Percentiles rank a stretch among this genome's conserved stretches.
These are phyloP conservation scores for Chlorella sp. DNA, from an alignment of 139 green algal species.

Conservation along the genomic window DNA sequence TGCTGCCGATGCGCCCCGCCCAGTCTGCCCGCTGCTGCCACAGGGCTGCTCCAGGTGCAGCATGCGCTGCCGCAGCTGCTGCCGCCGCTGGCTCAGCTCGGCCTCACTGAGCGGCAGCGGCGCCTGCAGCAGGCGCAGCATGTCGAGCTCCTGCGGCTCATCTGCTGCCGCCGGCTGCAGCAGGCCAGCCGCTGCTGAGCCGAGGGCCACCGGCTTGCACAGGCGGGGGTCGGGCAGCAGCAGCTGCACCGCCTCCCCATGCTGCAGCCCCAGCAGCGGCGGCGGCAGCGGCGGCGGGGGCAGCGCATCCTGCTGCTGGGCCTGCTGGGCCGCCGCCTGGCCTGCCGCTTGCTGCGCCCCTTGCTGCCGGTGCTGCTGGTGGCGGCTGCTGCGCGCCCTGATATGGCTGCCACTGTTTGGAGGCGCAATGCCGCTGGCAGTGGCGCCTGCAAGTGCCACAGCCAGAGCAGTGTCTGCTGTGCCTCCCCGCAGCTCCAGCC, in stretches of 20 bases:
- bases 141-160: neutral
- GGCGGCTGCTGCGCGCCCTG: slow-evolving; percentile 15
- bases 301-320: neutral
- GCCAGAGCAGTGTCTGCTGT: slow-evolving; percentile 12
- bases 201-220: slow-evolving; percentile 30
- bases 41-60: neutral
- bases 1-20: neutral
- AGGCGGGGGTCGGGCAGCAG: slow-evolving; percentile 28
- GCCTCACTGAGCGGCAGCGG: slow-evolving; percentile 17
- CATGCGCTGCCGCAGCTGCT: slow-evolving; percentile 15
- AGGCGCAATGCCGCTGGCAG: neutral
- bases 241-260: slow-evolving; percentile 10
- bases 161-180: neutral
- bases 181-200: neutral
- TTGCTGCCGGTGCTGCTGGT: slow-evolving; percentile 18
- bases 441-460: neutral
- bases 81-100: neutral
- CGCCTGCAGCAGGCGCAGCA: neutral
- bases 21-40: neutral
- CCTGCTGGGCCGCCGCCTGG: neutral
- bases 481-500: slow-evolving; percentile 33
- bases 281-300: neutral
- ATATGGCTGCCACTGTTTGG: too few species aligned
- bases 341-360: slow-evolving; percentile 20
- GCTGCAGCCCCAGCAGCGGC: neutral